Evolutionary conservation across 1,284 basidiomycete genomes (phyloP), one percentile per base, ranked within the genome.

Genomic region (Sanguinoderma infundibulare): DNA sequence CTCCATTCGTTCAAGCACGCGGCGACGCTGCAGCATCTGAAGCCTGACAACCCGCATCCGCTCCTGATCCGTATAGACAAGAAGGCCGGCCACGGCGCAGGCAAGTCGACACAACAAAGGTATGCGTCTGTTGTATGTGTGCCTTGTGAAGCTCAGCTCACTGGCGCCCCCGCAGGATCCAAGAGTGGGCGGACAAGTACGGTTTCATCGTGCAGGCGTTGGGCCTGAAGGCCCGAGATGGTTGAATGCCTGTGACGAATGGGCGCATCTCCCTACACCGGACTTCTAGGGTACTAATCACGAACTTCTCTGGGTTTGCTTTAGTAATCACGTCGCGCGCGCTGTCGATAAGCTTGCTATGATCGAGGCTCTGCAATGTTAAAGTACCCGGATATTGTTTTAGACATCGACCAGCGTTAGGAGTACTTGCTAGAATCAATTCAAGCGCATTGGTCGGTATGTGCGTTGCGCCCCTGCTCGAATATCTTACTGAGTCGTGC

Each of bases 1-100:
- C 77, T 91, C 69, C 92, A 94, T 74, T 90, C 90, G 6, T 93
- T 91, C 82, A 94, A 94, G 74, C 82, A 85, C 56, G 87, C 87
- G 0, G 92, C 92, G 22, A 85, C 85, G 22, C 77, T 94, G 38
- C 92, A 94, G 71, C 76, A 94, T 68, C 75, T 76, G 2, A 75
- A 85, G 3, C 80, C 89, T 0, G 65, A 85, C 44, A 94, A 91
- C 70, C 80, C 82, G 0, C 75, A 92, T 68, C 92, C 92, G 1
- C 77, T 93, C 14, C 78, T 94, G 14, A 79, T 94, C 55, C 83
- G 91, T 17, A 85, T 94, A 40, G 91, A 94, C 69, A 86, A 87
- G 74, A 92, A 92, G 70, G 84, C 90, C 1, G 92, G 92, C 0
- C 92, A 94, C 67, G 92, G 91, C 2, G 87, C 88, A 1, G 92